A percentile compares a stretch with the other conserved stretches of the same genome.
These are phyloP conservation scores for Ophiosphaerella herpotricha DNA, from an alignment of 2,329 filamentous ascomycete species.

Conservation along the genomic window DNA sequence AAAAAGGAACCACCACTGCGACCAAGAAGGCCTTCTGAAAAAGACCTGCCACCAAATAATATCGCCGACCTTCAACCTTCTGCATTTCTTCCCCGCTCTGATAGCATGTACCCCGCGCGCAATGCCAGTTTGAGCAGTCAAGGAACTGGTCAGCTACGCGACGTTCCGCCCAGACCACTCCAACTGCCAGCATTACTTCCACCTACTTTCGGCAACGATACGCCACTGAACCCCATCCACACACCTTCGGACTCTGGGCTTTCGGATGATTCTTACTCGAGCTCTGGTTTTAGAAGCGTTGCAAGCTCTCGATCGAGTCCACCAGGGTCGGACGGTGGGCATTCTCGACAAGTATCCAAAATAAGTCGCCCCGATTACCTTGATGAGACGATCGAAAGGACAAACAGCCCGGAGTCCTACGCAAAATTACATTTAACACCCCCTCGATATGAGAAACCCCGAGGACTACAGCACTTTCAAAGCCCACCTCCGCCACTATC, in stretches of 20 bases:
- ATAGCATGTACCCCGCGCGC: constrained; percentile 28
- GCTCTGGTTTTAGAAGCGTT: constrained; percentile 39
- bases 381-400: constrained; percentile 32
- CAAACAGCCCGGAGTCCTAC: constrained; percentile 38
- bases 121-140: constrained; percentile 29
- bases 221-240: constrained; percentile 37
- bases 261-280: constrained; percentile 46
- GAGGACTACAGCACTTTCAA: constrained; percentile 25
- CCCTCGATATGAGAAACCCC: constrained; percentile 15
- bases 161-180: constrained; percentile 8
- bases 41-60: constrained; percentile 22
- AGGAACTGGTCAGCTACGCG: constrained; percentile 8
- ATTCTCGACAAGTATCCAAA: constrained; percentile 41
- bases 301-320: constrained; percentile 47
- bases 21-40: constrained; percentile 35
- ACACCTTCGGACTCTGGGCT: constrained; percentile 47
- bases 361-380: constrained; percentile 26
- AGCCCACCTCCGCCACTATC: constrained; percentile 25
- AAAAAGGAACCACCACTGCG: constrained; percentile 23
- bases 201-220: constrained; percentile 24
- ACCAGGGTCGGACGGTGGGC: constrained; percentile 41
- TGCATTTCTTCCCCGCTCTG: constrained; percentile 22
- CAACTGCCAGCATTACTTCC: constrained; percentile 30
- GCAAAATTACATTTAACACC: constrained; percentile 20
- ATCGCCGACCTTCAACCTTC: constrained; percentile 25